Conservation (phyloP, 192 early-diverging fungal species). For the Umbelopsis sp. region DNA sequence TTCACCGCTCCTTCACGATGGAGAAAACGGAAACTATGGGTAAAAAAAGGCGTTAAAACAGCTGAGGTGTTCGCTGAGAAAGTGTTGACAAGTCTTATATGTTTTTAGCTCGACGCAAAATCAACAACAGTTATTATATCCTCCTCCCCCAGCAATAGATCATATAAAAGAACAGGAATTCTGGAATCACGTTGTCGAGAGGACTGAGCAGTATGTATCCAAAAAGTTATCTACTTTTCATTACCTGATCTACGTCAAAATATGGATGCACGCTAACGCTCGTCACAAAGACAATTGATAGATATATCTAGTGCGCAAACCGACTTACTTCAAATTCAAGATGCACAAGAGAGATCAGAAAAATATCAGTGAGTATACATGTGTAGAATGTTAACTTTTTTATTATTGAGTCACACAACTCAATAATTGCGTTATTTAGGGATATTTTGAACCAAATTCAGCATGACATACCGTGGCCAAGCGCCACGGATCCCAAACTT, state of each 20-base stretch:
- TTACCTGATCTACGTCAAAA: background rate
- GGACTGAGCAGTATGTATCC: conserved; percentile 27
- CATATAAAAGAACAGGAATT: conserved; percentile 25
- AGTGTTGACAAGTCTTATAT: background rate
- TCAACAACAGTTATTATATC: background rate
- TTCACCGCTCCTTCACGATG: background rate
- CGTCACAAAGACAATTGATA: conserved; percentile 19
- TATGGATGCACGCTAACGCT: background rate
- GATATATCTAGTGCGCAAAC: conserved; percentile 28
- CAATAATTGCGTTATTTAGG: background rate
- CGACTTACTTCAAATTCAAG: conserved; percentile 26
- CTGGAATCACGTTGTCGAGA: conserved; percentile 27
- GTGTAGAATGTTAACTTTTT: too few species aligned
- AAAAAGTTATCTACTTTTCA: background rate
- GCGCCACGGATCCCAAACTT: background rate
- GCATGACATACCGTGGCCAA: background rate
- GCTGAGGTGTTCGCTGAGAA: too few species aligned
- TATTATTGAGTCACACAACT: too few species aligned
- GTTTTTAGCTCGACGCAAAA: background rate
- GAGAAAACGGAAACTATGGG: background rate
- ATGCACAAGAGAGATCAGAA: conserved; percentile 28
- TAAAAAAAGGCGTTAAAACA: background rate
- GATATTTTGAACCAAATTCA: conserved; percentile 11
- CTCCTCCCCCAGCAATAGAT: conserved; percentile 14
- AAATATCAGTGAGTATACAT: conserved; percentile 18